Conservation (phyloP, 768 basidiomycete genomes). For the Suillus placidus region DNA sequence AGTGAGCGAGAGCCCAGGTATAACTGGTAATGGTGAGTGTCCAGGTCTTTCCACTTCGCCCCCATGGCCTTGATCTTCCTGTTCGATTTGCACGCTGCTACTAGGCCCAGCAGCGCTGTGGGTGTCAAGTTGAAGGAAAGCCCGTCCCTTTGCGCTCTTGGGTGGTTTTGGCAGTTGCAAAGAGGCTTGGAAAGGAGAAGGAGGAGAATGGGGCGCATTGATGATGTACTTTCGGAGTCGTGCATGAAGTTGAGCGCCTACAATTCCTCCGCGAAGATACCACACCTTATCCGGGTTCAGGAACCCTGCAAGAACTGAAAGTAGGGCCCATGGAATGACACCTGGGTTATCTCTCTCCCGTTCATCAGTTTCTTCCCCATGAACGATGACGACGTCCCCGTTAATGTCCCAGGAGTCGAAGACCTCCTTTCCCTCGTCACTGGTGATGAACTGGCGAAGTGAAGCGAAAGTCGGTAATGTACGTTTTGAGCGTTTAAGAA, state of each 20-base stretch:
- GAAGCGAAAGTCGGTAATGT: slow-evolving; percentile 56
- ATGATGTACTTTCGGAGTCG: slow-evolving; percentile 56
- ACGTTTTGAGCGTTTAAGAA: slow-evolving; percentile 82
- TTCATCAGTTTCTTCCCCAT: slow-evolving; percentile 77
- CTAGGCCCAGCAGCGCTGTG: slow-evolving; percentile 51
- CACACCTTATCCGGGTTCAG: slow-evolving; percentile 56
- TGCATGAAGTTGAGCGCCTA: slow-evolving; percentile 59
- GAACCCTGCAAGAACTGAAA: slow-evolving; percentile 63
- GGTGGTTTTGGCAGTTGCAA: slow-evolving; percentile 21
- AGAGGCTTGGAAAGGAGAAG: slow-evolving; percentile 14
- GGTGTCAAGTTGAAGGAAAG: slow-evolving; percentile 74
- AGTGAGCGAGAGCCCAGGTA: slow-evolving; percentile 51
- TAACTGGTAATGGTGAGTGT: slow-evolving; percentile 57
- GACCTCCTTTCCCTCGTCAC: slow-evolving; percentile 63
- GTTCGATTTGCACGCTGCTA: slow-evolving; percentile 3
- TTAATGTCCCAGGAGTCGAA: slow-evolving; percentile 66
- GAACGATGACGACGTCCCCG: slow-evolving; percentile 68
- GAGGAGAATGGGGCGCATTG: slow-evolving; percentile 12
- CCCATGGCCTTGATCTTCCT: not conserved
- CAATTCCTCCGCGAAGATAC: slow-evolving; percentile 75
- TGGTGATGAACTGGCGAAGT: slow-evolving; percentile 80
- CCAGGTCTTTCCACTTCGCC: slow-evolving; percentile 60
- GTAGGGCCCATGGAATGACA: slow-evolving; percentile 69
- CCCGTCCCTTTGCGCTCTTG: slow-evolving; percentile 42
- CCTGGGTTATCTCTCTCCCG: slow-evolving; percentile 59